phyloP scores from a whole-genome alignment of 192 early-diverging fungal genomes.

The Radiomyces spectabilis region DNA sequence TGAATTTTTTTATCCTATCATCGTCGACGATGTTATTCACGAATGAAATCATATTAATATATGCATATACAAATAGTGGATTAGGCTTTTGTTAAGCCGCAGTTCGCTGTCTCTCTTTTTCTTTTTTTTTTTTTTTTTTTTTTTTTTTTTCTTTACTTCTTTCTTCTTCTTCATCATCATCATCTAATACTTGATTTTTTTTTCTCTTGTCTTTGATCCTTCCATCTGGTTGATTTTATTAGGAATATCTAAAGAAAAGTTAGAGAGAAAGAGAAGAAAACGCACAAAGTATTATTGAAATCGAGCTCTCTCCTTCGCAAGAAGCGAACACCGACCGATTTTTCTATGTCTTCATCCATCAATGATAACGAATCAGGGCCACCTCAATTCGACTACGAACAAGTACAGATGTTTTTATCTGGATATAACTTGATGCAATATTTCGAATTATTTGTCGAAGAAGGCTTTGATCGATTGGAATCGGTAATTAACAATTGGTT shows the following conservation, averaged over 20 bases:
- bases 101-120: background rate
- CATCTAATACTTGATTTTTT: background rate
- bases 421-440: slow-evolving; percentile 28
- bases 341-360: background rate
- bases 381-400: background rate
- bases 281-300: no score
- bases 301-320: no score
- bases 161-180: background rate
- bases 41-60: no score
- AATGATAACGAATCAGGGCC: background rate
- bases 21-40: no score
- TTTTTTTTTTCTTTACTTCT: background rate
- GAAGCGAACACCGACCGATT: no score
- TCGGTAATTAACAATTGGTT: no score
- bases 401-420: slow-evolving; percentile 5
- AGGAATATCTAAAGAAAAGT: no score
- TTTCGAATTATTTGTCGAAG: slow-evolving; percentile 22
- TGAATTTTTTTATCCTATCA: no score
- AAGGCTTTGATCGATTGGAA: slow-evolving; percentile 33
- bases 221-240: background rate
- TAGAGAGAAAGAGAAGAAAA: no score
- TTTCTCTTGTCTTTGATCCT: background rate
- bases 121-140: background rate
- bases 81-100: no score
- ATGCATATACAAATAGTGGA: no score